These are phyloP conservation scores for Solanum lycopersicoides DNA, from an alignment of 257 asterid species.

Conservation along the genomic window DNA sequence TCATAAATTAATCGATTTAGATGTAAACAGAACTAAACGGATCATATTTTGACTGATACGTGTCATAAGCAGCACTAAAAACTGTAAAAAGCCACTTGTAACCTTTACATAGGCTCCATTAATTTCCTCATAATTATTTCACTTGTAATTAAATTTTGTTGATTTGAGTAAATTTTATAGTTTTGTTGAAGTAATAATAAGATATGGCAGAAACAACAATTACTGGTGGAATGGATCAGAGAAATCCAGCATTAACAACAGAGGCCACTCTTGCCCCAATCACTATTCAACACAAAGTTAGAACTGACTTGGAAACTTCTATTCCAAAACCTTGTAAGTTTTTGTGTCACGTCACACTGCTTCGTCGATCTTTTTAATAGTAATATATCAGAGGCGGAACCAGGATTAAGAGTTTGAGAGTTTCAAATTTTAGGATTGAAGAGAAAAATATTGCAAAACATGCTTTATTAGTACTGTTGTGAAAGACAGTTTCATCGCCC, in stretches of 20 bases:
- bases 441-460: too few species aligned
- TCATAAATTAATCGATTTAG: neutral
- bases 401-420: too few species aligned
- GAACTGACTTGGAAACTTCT: conserved; percentile 53
- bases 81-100: neutral
- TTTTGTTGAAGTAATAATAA: neutral
- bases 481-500: too few species aligned
- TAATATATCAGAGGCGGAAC: too few species aligned
- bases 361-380: too few species aligned
- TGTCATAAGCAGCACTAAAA: neutral
- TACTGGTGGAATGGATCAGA: conserved; percentile 22
- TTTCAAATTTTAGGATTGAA: too few species aligned
- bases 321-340: conserved; percentile 71
- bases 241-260: conserved; percentile 35
- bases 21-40: neutral
- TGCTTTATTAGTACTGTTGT: too few species aligned
- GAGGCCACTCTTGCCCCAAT: conserved; percentile 82
- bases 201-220: conserved; percentile 5
- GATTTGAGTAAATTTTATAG: neutral
- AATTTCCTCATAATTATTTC: neutral
- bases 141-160: neutral
- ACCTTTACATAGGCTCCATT: neutral
- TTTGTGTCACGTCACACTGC: too few species aligned
- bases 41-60: neutral
- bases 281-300: conserved; percentile 45